Conservation (phyloP, 768 basidiomycete species). For the Russula dissimulans region DNA sequence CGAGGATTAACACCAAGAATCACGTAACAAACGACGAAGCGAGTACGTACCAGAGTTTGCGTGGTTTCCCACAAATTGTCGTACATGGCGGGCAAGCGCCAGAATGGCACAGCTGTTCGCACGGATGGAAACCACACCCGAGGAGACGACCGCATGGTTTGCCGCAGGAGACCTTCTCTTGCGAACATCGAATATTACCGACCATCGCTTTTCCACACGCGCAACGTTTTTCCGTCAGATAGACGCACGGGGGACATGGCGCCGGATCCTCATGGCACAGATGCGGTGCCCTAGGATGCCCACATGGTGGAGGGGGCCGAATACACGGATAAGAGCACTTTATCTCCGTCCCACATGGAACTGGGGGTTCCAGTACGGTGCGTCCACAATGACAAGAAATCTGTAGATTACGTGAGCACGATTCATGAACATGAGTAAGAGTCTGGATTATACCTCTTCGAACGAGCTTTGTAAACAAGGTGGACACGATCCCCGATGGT, state of each 20-base stretch:
- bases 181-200: constrained; percentile 74
- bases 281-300: constrained; percentile 72
- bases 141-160: constrained; percentile 70
- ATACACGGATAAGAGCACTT: constrained; percentile 75
- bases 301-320: constrained; percentile 62
- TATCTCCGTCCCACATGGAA: constrained; percentile 78
- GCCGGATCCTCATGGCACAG: constrained; percentile 67
- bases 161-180: constrained; percentile 83
- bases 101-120: constrained; percentile 73
- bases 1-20: background rate
- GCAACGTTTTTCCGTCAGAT: constrained; percentile 68
- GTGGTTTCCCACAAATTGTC: constrained; percentile 74
- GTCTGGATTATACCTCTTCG: constrained; percentile 58
- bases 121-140: constrained; percentile 83
- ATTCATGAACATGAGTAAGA: background rate
- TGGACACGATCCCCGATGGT: constrained; percentile 77
- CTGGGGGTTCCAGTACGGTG: constrained; percentile 83
- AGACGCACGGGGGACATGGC: constrained; percentile 81
- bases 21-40: background rate
- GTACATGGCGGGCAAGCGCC: constrained; percentile 74
- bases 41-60: constrained; percentile 65
- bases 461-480: constrained; percentile 84
- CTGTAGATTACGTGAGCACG: constrained; percentile 27
- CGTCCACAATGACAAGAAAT: constrained; percentile 75
- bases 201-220: constrained; percentile 84